These are phyloP conservation scores for Blastomyces silverae DNA, from an alignment of 2,329 filamentous ascomycete genomes.

Conservation along the genomic window DNA sequence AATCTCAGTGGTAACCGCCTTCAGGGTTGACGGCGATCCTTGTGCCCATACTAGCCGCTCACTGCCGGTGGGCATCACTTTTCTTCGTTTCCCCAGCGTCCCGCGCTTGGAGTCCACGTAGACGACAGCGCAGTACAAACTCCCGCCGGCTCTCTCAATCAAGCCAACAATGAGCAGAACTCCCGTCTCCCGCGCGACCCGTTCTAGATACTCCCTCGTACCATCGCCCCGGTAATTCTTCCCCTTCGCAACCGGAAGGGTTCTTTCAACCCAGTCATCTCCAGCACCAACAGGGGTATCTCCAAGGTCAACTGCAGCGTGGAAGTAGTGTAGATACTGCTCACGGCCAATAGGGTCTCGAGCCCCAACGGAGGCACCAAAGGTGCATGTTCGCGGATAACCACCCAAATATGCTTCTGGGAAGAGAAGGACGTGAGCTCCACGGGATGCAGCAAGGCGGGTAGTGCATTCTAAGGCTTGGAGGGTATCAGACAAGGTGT, in stretches of 20 bases:
- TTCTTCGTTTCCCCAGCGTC: conserved; percentile 74
- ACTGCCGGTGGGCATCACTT: conserved; percentile 82
- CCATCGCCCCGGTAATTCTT: conserved; percentile 60
- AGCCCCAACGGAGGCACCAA: conserved; percentile 67
- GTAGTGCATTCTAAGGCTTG: conserved; percentile 58
- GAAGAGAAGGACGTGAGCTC: conserved; percentile 68
- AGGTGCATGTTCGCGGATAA: conserved; percentile 74
- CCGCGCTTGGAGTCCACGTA: conserved; percentile 73
- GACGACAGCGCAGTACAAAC: conserved; percentile 73
- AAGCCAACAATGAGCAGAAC: conserved; percentile 75
- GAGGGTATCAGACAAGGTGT: conserved; percentile 52
- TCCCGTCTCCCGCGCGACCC: conserved; percentile 66
- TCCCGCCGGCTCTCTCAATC: conserved; percentile 74
- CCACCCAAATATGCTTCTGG: conserved; percentile 90
- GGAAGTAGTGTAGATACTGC: conserved; percentile 75
- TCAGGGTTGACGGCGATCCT: conserved; percentile 69
- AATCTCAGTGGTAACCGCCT: conserved; percentile 71
- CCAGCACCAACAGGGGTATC: conserved; percentile 68
- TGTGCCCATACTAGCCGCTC: conserved; percentile 87
- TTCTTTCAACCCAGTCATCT: conserved; percentile 61
- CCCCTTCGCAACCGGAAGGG: conserved; percentile 48
- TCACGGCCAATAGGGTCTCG: conserved; percentile 65
- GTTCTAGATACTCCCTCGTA: conserved; percentile 71
- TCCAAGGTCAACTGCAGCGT: conserved; percentile 71
- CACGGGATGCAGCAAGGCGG: conserved; percentile 53